A percentile compares a stretch with the other conserved stretches of the same genome.
phyloP scores from a whole-genome alignment of 495 filamentous ascomycete species.

The Xylaria castorea region DNA sequence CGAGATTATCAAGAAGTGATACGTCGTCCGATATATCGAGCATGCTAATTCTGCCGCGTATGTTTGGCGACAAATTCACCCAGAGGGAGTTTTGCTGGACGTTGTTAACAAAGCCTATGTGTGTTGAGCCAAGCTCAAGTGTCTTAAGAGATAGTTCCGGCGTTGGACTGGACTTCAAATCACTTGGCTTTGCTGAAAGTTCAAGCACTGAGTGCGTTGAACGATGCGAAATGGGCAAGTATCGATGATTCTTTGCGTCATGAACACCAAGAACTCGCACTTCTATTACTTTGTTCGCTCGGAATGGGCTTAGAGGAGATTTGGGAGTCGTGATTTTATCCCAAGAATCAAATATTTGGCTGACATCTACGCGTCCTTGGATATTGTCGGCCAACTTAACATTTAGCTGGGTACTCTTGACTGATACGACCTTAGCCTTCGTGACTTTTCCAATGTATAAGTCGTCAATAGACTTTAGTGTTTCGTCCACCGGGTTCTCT shows the following conservation, averaged over 20 bases:
- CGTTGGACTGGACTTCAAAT: slow-evolving; percentile 57
- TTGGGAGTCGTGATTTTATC: slow-evolving; percentile 85
- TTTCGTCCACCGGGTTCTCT: slow-evolving; percentile 75
- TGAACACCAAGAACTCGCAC: slow-evolving; percentile 87
- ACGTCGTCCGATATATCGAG: slow-evolving; percentile 88
- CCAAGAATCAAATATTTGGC: slow-evolving; percentile 86
- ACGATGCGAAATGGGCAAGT: slow-evolving; percentile 88
- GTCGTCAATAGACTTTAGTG: slow-evolving; percentile 69
- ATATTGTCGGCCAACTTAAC: slow-evolving; percentile 88
- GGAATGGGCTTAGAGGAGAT: slow-evolving; percentile 74
- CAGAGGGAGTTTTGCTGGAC: slow-evolving; percentile 76
- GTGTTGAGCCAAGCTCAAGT: slow-evolving; percentile 70
- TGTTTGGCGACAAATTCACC: slow-evolving; percentile 89
- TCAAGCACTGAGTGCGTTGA: slow-evolving; percentile 83
- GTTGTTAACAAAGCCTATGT: slow-evolving; percentile 90
- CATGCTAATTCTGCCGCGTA: slow-evolving; percentile 79
- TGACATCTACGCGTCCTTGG: slow-evolving; percentile 88
- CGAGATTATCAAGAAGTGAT: slow-evolving; percentile 73
- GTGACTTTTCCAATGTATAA: slow-evolving; percentile 75
- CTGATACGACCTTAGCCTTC: slow-evolving; percentile 76
- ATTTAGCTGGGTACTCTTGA: slow-evolving; percentile 91
- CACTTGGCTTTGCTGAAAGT: slow-evolving; percentile 80
- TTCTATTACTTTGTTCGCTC: slow-evolving; percentile 68
- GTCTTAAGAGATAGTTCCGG: slow-evolving; percentile 73
- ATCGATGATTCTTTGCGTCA: slow-evolving; percentile 87